These are phyloP conservation scores for Suillus plorans DNA, from an alignment of 768 basidiomycete species.

Conservation along the genomic window DNA sequence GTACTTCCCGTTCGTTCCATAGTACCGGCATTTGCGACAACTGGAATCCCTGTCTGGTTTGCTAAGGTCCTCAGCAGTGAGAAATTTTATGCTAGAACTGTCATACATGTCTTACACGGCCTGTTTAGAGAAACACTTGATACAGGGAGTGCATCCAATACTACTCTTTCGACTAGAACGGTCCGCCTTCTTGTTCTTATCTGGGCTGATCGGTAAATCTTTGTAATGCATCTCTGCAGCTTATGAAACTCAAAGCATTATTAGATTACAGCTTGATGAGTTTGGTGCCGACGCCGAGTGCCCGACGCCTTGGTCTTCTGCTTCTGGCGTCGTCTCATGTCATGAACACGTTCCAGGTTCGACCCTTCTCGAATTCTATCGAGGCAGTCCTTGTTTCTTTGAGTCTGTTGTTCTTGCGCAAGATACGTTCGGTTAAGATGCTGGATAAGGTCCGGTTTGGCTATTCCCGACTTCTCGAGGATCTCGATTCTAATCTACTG, in stretches of 20 bases:
- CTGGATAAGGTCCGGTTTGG: neutral
- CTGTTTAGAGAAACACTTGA: slow-evolving; percentile 13
- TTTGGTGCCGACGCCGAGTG: slow-evolving; percentile 20
- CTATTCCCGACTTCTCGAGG: neutral
- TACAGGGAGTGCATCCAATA: slow-evolving; percentile 8
- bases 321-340: slow-evolving; percentile 38
- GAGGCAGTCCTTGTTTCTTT: slow-evolving; percentile 33
- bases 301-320: slow-evolving; percentile 22
- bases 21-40: slow-evolving; percentile 31
- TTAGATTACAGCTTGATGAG: slow-evolving; percentile 25
- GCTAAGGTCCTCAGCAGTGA: slow-evolving; percentile 22
- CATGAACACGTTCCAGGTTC: slow-evolving; percentile 36
- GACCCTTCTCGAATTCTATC: slow-evolving; percentile 40
- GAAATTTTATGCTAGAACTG: slow-evolving; percentile 8
- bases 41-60: slow-evolving; percentile 31
- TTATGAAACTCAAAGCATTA: slow-evolving; percentile 12
- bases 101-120: slow-evolving; percentile 8
- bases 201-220: slow-evolving; percentile 33
- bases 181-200: slow-evolving; percentile 29
- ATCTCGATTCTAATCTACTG: neutral
- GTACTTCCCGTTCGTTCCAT: slow-evolving; percentile 37
- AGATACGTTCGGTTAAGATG: slow-evolving; percentile 8
- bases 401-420: slow-evolving; percentile 26
- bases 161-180: slow-evolving; percentile 32
- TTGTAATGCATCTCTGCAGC: neutral